These are phyloP conservation scores for Papiliotrema laurentii DNA, from an alignment of 1,284 basidiomycete species.

Conservation along the genomic window DNA sequence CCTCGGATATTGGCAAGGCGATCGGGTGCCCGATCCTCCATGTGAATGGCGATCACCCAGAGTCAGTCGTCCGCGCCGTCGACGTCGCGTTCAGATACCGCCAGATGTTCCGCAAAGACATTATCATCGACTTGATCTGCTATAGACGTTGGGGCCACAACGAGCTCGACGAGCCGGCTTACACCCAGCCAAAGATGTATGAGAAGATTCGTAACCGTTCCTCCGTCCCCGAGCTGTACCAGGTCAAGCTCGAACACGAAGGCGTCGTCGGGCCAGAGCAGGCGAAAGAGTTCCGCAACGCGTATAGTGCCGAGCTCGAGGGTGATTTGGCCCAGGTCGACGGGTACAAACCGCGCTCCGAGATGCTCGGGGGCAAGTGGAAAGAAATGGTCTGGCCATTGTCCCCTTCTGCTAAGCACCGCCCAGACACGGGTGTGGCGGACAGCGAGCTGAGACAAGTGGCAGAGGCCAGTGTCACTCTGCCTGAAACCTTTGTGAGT, in stretches of 20 bases:
- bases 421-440: slow-evolving; percentile 67
- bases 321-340: slow-evolving; percentile 56
- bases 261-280: slow-evolving; percentile 55
- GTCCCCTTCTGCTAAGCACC: slow-evolving; percentile 52
- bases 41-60: slow-evolving; percentile 84
- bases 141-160: slow-evolving; percentile 79
- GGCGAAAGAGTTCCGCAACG: slow-evolving; percentile 54
- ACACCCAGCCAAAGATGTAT: slow-evolving; percentile 87
- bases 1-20: slow-evolving; percentile 81
- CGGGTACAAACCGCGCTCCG: slow-evolving; percentile 53
- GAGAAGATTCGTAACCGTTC: slow-evolving; percentile 69
- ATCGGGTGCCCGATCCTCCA: slow-evolving; percentile 84
- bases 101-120: slow-evolving; percentile 77
- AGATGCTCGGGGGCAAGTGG: slow-evolving; percentile 63
- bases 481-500: slow-evolving; percentile 71
- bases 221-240: slow-evolving; percentile 76
- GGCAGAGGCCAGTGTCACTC: slow-evolving; percentile 64
- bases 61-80: slow-evolving; percentile 75
- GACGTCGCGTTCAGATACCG: slow-evolving; percentile 77
- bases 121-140: slow-evolving; percentile 80
- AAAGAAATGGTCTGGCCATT: slow-evolving; percentile 66
- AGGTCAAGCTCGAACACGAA: slow-evolving; percentile 66
- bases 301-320: slow-evolving; percentile 62
- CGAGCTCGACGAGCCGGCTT: slow-evolving; percentile 78
- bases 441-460: slow-evolving; percentile 55